phyloP scores from a whole-genome alignment of 164 flowering plant species.

The Piper longum region DNA sequence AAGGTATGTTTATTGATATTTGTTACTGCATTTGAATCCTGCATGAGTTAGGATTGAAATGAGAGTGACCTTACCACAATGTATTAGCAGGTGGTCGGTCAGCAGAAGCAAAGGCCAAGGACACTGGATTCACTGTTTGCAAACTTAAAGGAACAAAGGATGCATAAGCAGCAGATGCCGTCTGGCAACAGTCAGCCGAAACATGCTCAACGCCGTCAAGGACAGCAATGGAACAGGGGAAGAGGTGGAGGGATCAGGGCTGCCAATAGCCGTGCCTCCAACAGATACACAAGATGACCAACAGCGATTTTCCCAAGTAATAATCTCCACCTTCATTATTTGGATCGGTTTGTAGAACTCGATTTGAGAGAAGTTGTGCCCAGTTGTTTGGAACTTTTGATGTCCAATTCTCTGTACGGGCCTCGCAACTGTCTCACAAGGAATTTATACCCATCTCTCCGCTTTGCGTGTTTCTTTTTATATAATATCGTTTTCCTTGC shows the following conservation, averaged over 20 bases:
- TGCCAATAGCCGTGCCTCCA: background rate
- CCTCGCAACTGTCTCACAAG: too few species aligned
- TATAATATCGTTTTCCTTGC: too few species aligned
- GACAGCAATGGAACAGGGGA: conserved; percentile 28
- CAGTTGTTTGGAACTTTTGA: background rate
- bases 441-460: too few species aligned
- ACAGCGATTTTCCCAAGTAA: background rate
- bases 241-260: conserved; percentile 11
- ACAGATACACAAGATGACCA: background rate
- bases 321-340: too few species aligned
- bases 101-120: conserved; percentile 43
- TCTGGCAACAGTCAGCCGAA: conserved; percentile 1
- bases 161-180: conserved; percentile 29
- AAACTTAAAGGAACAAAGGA: conserved; percentile 80
- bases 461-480: too few species aligned
- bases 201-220: conserved; percentile 7
- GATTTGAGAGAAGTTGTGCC: background rate
- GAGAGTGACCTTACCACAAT: background rate
- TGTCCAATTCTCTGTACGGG: too few species aligned
- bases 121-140: conserved; percentile 84
- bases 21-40: background rate
- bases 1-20: conserved; percentile 26
- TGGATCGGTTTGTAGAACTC: background rate
- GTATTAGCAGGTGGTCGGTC: background rate
- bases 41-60: too few species aligned